These are phyloP conservation scores for Coemansia sp. DNA, from an alignment of 192 early-diverging fungal genomes.

Conservation along the genomic window DNA sequence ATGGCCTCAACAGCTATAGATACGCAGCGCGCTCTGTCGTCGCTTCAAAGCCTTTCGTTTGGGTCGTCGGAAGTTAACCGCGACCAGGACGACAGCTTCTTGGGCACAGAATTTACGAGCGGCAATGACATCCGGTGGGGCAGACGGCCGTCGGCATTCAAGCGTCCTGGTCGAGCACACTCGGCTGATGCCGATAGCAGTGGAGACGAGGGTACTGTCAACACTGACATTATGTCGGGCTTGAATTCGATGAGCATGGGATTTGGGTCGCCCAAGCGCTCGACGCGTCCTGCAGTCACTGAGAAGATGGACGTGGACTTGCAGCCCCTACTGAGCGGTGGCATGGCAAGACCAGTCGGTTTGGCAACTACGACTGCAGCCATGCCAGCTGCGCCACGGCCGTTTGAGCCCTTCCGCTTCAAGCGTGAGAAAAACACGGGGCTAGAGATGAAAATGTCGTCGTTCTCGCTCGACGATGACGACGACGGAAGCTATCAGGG, in stretches of 20 bases:
- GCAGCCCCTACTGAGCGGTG: slow-evolving; percentile 19
- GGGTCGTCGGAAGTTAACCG: slow-evolving; percentile 39
- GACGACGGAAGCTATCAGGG: slow-evolving; percentile 52
- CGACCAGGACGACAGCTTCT: slow-evolving; percentile 44
- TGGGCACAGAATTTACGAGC: slow-evolving; percentile 18
- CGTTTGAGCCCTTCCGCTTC: slow-evolving; percentile 37
- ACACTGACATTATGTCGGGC: slow-evolving; percentile 16
- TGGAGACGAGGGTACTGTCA: slow-evolving; percentile 25
- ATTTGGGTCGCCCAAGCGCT: background rate
- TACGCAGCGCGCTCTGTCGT: slow-evolving; percentile 20
- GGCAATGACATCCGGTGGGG: slow-evolving; percentile 2
- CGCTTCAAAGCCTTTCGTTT: slow-evolving; percentile 45
- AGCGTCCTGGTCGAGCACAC: background rate
- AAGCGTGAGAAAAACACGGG: slow-evolving; percentile 26
- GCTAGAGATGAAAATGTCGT: slow-evolving; percentile 44
- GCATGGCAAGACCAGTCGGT: background rate
- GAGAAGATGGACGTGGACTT: slow-evolving; percentile 38
- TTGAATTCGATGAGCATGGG: slow-evolving; percentile 20
- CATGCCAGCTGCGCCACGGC: slow-evolving; percentile 15
- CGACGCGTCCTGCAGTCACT: background rate
- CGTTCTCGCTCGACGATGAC: slow-evolving; percentile 39
- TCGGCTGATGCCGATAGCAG: slow-evolving; percentile 14
- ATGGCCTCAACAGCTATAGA: background rate
- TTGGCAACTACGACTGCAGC: background rate
- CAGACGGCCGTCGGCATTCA: background rate